Evolutionary conservation across 78 protist genomes (phyloP).

Genomic region (Diacronema lutheri): DNA sequence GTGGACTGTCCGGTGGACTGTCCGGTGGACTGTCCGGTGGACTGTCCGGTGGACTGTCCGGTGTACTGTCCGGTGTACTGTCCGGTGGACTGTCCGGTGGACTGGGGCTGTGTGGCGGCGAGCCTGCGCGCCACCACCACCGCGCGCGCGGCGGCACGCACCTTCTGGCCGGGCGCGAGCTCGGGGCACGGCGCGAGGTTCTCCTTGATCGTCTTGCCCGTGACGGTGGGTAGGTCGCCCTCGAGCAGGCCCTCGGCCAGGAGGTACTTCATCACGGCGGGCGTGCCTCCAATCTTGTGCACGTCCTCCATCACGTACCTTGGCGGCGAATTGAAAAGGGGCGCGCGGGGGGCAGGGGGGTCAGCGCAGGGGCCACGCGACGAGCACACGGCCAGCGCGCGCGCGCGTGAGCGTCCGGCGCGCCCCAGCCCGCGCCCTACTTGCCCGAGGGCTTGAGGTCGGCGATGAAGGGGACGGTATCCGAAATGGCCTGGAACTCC

Average conservation of each 20-base stretch:
- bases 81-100: neutral
- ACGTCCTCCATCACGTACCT: conserved; percentile 79
- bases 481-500: conserved; percentile 50
- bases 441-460: conserved; percentile 62
- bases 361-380: neutral
- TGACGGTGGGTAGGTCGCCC: conserved; percentile 56
- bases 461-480: conserved; percentile 59
- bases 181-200: conserved; percentile 35
- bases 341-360: conserved; percentile 16
- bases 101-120: neutral
- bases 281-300: conserved; percentile 63
- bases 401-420: too few species aligned
- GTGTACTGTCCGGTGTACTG: too few species aligned
- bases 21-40: too few species aligned
- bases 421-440: too few species aligned
- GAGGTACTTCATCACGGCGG: conserved; percentile 63
- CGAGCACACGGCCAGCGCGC: too few species aligned
- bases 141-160: too few species aligned
- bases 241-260: conserved; percentile 49
- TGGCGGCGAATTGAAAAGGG: too few species aligned
- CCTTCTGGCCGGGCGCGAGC: neutral
- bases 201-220: conserved; percentile 70
- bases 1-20: too few species aligned
- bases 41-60: too few species aligned
- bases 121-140: neutral